Evolutionary conservation across 2,329 filamentous ascomycete genomes (phyloP).

Genomic region (Arthrobotrys sinensis): DNA sequence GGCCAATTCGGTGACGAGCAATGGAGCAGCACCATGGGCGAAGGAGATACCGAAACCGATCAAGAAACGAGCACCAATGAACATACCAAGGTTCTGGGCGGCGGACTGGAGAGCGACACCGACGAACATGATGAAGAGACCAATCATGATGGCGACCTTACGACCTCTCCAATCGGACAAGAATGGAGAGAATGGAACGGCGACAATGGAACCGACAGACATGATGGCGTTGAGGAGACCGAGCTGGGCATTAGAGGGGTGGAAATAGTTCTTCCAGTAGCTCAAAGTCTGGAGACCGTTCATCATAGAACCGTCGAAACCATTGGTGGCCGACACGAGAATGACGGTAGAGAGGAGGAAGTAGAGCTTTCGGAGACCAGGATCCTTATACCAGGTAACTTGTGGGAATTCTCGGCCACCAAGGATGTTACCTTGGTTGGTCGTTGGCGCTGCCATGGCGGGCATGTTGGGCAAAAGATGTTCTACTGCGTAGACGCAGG

Average conservation of each 20-base stretch:
- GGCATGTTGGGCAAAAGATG: slow-evolving; percentile 59
- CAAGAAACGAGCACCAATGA: slow-evolving; percentile 68
- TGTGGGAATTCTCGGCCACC: slow-evolving; percentile 64
- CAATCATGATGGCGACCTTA: slow-evolving; percentile 70
- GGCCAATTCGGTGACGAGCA: slow-evolving; percentile 69
- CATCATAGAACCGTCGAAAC: slow-evolving; percentile 70
- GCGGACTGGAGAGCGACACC: slow-evolving; percentile 69
- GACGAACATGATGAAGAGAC: slow-evolving; percentile 69
- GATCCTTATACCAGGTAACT: slow-evolving; percentile 66
- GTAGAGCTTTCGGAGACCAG: slow-evolving; percentile 66
- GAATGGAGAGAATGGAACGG: slow-evolving; percentile 71
- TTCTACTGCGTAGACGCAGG: slow-evolving; percentile 50
- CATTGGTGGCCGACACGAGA: slow-evolving; percentile 66
- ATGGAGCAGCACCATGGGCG: slow-evolving; percentile 67
- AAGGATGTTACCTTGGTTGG: slow-evolving; percentile 62
- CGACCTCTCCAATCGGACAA: slow-evolving; percentile 70
- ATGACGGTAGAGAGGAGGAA: slow-evolving; percentile 66
- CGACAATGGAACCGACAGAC: slow-evolving; percentile 70
- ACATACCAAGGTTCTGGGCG: slow-evolving; percentile 68
- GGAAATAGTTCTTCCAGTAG: slow-evolving; percentile 68
- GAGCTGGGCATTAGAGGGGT: slow-evolving; percentile 64
- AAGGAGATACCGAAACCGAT: slow-evolving; percentile 68
- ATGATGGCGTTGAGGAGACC: slow-evolving; percentile 71
- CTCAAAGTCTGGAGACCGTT: slow-evolving; percentile 70
- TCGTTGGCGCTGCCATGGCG: slow-evolving; percentile 55